phyloP scores from a whole-genome alignment of 768 basidiomycete species.

The Trametes maxima region DNA sequence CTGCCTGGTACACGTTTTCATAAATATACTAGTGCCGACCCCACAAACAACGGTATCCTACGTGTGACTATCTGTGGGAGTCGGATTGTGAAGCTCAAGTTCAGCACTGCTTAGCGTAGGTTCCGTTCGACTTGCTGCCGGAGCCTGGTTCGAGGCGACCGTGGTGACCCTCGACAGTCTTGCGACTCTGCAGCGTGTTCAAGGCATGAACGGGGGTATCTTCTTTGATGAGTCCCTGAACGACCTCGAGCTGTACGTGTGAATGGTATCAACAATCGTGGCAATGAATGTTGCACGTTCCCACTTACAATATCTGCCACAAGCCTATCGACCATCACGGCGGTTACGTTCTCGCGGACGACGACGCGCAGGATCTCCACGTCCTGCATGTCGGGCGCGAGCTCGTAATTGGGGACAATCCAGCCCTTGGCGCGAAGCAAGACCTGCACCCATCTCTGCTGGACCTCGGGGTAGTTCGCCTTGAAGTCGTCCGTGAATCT shows the following conservation, averaged over 20 bases:
- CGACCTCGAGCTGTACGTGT: slow-evolving; percentile 57
- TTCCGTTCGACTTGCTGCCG: slow-evolving; percentile 54
- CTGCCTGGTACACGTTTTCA: no score
- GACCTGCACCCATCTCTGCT: slow-evolving; percentile 61
- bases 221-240: slow-evolving; percentile 53
- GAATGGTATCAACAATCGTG: not conserved
- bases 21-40: no score
- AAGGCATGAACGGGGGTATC: slow-evolving; percentile 56
- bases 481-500: slow-evolving; percentile 57
- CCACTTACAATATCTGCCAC: slow-evolving; percentile 65
- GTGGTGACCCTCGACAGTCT: slow-evolving; percentile 41
- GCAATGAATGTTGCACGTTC: not conserved
- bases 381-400: slow-evolving; percentile 52
- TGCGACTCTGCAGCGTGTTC: slow-evolving; percentile 40
- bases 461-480: slow-evolving; percentile 52
- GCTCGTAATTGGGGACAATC: slow-evolving; percentile 65
- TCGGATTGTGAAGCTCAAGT: no score
- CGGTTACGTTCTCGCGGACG: slow-evolving; percentile 56
- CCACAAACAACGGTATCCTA: no score
- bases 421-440: slow-evolving; percentile 51
- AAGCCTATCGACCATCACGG: slow-evolving; percentile 52
- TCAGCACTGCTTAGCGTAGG: slow-evolving; percentile 71
- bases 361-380: slow-evolving; percentile 66
- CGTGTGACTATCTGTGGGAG: no score
- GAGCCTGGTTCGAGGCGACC: slow-evolving; percentile 53